A percentile compares a stretch with the other conserved stretches of the same genome.
Evolutionary conservation across 768 basidiomycete genomes (phyloP).

Genomic region (Crepidotus variabilis): DNA sequence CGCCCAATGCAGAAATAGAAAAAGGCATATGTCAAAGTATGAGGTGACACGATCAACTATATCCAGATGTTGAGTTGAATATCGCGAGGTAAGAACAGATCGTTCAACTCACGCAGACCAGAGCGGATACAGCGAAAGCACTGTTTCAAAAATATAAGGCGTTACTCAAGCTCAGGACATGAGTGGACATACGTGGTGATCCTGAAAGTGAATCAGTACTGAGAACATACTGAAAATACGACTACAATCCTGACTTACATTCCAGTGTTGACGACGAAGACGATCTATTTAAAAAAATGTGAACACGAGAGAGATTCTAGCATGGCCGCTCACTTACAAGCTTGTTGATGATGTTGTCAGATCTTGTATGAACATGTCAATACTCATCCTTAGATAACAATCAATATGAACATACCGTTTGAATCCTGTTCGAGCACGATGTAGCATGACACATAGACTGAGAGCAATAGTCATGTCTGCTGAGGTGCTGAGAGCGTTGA

Average conservation of each 20-base stretch:
- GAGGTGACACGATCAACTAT: slow-evolving; percentile 34
- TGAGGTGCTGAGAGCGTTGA: slow-evolving; percentile 46
- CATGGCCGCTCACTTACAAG: slow-evolving; percentile 23
- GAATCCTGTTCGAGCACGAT: slow-evolving; percentile 49
- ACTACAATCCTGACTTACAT: slow-evolving; percentile 25
- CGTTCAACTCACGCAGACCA: slow-evolving; percentile 35
- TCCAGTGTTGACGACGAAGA: slow-evolving; percentile 54
- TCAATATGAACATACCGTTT: slow-evolving; percentile 39
- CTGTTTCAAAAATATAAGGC: slow-evolving; percentile 15
- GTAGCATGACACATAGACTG: slow-evolving; percentile 43
- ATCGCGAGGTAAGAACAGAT: not conserved
- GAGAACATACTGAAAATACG: not conserved
- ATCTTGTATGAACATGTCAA: too few species aligned
- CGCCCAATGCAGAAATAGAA: slow-evolving; percentile 55
- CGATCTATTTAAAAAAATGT: slow-evolving; percentile 31
- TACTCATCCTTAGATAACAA: too few species aligned
- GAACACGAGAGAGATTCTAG: not conserved
- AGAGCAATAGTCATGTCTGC: slow-evolving; percentile 47
- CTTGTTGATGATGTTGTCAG: slow-evolving; percentile 49
- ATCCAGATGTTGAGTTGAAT: not conserved
- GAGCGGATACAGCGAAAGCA: slow-evolving; percentile 43
- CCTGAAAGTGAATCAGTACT: slow-evolving; percentile 15
- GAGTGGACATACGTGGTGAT: slow-evolving; percentile 29
- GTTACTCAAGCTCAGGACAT: not conserved
- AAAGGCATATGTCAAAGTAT: slow-evolving; percentile 42